phyloP scores from a whole-genome alignment of 2,329 filamentous ascomycete genomes.

The Fusarium mexicanum region DNA sequence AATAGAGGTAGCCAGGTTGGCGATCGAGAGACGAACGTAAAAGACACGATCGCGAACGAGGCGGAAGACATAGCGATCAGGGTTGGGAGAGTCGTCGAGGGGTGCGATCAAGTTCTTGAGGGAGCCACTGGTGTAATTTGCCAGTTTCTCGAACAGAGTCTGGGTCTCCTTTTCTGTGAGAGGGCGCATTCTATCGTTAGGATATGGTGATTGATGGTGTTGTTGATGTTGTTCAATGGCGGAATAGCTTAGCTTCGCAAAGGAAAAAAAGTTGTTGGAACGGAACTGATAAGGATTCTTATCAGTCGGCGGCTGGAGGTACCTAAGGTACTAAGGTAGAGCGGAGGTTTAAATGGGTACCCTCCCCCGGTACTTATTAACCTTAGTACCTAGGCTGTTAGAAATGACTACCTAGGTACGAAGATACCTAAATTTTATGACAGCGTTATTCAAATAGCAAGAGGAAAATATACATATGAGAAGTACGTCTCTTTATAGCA shows the following conservation, averaged over 20 bases:
- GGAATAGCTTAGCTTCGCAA: neutral
- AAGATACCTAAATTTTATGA: neutral
- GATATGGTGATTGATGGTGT: slow-evolving; percentile 13
- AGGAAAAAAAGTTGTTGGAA: slow-evolving; percentile 38
- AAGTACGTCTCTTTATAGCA: neutral
- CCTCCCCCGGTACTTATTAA: neutral
- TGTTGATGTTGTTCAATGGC: slow-evolving; percentile 17
- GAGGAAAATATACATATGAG: neutral
- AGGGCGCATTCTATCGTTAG: slow-evolving; percentile 71
- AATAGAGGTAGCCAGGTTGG: slow-evolving; percentile 90
- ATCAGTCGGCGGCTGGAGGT: slow-evolving; percentile 15
- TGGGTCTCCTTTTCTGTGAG: slow-evolving; percentile 83
- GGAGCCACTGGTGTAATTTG: slow-evolving; percentile 89
- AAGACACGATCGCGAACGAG: slow-evolving; percentile 86
- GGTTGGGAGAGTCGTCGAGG: slow-evolving; percentile 71
- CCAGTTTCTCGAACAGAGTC: slow-evolving; percentile 90
- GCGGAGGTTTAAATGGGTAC: neutral
- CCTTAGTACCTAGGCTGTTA: neutral
- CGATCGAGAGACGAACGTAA: slow-evolving; percentile 89
- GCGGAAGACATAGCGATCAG: slow-evolving; percentile 86
- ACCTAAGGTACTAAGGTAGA: neutral
- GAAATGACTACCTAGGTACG: neutral
- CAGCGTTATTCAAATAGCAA: neutral
- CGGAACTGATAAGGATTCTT: slow-evolving; percentile 37
- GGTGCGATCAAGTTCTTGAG: slow-evolving; percentile 86